Base-by-base conservation (phyloP, 2,329 filamentous ascomycete species). In the Alternaria conjuncta region DNA sequence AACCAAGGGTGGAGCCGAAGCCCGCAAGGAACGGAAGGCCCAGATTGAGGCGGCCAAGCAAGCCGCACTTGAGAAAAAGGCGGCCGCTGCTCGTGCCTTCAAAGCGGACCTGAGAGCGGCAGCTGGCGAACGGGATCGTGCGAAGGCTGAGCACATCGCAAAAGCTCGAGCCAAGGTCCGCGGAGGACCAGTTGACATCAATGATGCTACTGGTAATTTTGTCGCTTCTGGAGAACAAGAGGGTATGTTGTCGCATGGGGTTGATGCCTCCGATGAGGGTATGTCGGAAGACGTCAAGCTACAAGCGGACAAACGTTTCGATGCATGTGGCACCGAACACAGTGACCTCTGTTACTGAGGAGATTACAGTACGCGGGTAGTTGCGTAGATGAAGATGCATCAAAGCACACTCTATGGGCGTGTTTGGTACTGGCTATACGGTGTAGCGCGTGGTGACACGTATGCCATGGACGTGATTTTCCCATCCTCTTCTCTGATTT, bases 391-490 rank as follows among this genome's bases (percentile, higher is more conserved):
- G 28, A 49, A 21, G 20, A 44, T 49, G 21, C 18, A n/a, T 25
- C 15, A 32, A 46, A 43, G 25, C 10, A 32, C 11, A 7, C 32
- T 47, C 15, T 6, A 15, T 9, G 41, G 6, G 18, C n/a, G 23
- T 11, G 11, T 30, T 49, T 12, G 50, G 12, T 32, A 32, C 20
- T 28, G 11, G 21, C 51, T 66, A 67, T n/a, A 70, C 58, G 12
- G 60, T 67, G 41, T 65, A 63, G 41, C 62, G 56, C 12, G 69
- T 55, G 4, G 45, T 61, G 26, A 68, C 41, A 23, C 69, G 67
- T 13, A 69, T 50, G 11, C 65, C 65, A 12, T 64, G 53, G 10
- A 71, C 51, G 23, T 73, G 61, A 20, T 72, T 71, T 13, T 70
- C 61, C 68, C 68, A 69, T 8, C 66, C 64, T 43, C 63, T 53